phyloP scores from a whole-genome alignment of 1,284 basidiomycete genomes.

The Moesziomyces parantarcticus region DNA sequence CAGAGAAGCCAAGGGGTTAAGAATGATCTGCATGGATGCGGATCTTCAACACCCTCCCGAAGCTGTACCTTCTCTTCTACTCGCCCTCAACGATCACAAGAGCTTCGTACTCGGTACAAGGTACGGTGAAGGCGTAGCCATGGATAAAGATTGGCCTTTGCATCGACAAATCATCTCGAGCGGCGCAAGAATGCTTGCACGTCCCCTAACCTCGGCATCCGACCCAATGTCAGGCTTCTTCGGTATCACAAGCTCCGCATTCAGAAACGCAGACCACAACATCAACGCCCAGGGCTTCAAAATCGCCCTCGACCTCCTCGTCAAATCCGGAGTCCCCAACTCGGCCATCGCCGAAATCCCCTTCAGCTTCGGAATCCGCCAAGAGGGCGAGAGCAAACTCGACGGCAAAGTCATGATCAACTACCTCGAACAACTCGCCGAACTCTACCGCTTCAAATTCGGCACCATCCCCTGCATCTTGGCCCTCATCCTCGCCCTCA shows the following conservation, averaged over 20 bases:
- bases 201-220: slow-evolving; percentile 69
- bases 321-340: slow-evolving; percentile 35
- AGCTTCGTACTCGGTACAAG: slow-evolving; percentile 71
- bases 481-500: slow-evolving; percentile 12
- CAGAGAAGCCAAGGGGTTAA: slow-evolving; percentile 69
- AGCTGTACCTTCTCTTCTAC: slow-evolving; percentile 69
- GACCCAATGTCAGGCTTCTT: slow-evolving; percentile 72
- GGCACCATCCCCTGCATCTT: slow-evolving; percentile 22
- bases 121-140: slow-evolving; percentile 70
- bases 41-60: slow-evolving; percentile 71
- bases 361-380: slow-evolving; percentile 44
- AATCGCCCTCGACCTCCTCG: slow-evolving; percentile 48
- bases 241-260: slow-evolving; percentile 69
- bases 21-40: slow-evolving; percentile 72
- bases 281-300: slow-evolving; percentile 54
- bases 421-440: slow-evolving; percentile 40
- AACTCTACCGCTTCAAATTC: slow-evolving; percentile 45
- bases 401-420: slow-evolving; percentile 52
- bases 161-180: slow-evolving; percentile 70
- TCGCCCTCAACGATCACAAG: slow-evolving; percentile 65
- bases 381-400: slow-evolving; percentile 46
- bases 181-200: slow-evolving; percentile 70
- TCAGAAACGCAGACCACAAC: slow-evolving; percentile 21
- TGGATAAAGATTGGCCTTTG: slow-evolving; percentile 71
- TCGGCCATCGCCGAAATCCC: slow-evolving; percentile 40